Evolutionary conservation across 2,329 filamentous ascomycete species (phyloP).

Genomic region (Fusarium sp.): DNA sequence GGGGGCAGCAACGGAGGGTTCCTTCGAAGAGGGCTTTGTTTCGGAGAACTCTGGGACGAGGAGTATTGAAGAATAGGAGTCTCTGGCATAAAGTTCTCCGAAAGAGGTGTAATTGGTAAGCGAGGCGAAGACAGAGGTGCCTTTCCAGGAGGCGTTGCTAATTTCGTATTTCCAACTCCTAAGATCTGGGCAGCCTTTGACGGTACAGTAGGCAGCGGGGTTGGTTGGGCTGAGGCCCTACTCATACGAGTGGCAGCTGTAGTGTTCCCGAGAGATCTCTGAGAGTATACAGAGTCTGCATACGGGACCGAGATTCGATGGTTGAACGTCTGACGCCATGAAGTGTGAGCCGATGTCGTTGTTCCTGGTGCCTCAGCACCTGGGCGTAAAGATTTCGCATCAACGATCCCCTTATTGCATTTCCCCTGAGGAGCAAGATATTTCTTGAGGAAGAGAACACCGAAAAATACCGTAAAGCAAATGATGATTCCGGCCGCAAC

Average conservation of each 20-base stretch:
- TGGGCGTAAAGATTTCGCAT: neutral
- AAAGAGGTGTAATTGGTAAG: neutral
- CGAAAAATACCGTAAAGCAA: conserved; percentile 27
- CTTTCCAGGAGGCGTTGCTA: neutral
- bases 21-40: neutral
- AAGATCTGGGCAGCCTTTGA: conserved; percentile 27
- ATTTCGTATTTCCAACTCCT: conserved; percentile 4
- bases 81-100: neutral
- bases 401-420: neutral
- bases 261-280: conserved; percentile 25
- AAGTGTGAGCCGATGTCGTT: neutral
- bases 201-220: neutral
- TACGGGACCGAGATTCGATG: conserved; percentile 16
- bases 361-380: neutral
- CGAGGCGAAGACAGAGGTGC: neutral
- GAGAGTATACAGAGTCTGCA: conserved; percentile 24
- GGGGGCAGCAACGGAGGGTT: neutral
- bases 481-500: conserved; percentile 30
- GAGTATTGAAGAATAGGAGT: neutral
- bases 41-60: neutral
- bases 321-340: conserved; percentile 24
- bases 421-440: neutral
- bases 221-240: neutral
- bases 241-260: neutral
- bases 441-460: conserved; percentile 24